A percentile compares a stretch with the other conserved stretches of the same genome.
Conservation (phyloP, 177 flowering plant species). For the Vitis hybrid region DNA sequence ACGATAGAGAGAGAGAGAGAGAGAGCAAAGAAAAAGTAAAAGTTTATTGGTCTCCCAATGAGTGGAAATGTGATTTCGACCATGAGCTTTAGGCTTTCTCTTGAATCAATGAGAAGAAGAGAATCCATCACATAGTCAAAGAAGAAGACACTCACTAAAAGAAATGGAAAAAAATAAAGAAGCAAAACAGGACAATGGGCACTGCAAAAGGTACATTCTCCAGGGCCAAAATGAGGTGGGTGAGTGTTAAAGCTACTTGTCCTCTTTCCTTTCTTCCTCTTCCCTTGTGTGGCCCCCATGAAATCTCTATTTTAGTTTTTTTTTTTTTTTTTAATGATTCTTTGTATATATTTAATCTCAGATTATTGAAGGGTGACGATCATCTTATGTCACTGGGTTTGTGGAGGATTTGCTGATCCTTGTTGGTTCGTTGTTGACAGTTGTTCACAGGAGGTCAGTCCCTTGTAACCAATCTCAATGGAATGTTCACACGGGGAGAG, state of each 20-base stretch:
- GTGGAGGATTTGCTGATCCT: too few species aligned
- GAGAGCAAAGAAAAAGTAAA: constrained; percentile 12
- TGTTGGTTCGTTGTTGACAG: too few species aligned
- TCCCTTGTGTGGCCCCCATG: too few species aligned
- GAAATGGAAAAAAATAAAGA: background rate
- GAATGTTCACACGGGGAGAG: too few species aligned
- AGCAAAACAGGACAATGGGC: constrained; percentile 1
- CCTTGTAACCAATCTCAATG: too few species aligned
- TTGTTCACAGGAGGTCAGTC: too few species aligned
- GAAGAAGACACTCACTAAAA: constrained; percentile 9
- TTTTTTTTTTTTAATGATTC: too few species aligned
- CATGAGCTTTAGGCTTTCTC: constrained; percentile 32
- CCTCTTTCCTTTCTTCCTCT: background rate
- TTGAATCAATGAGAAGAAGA: constrained; percentile 29
- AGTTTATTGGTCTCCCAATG: constrained; percentile 19
- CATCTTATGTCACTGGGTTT: too few species aligned
- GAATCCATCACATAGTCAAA: constrained; percentile 15
- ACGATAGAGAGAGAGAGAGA: background rate
- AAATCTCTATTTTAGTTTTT: too few species aligned
- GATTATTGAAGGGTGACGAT: too few species aligned
- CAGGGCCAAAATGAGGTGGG: constrained; percentile 7
- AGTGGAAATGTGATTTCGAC: background rate
- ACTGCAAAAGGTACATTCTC: constrained; percentile 12
- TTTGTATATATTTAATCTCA: too few species aligned
- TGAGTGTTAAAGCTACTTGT: background rate